Evolutionary conservation across 495 filamentous ascomycete genomes (phyloP).

Genomic region (Collariella sp.): DNA sequence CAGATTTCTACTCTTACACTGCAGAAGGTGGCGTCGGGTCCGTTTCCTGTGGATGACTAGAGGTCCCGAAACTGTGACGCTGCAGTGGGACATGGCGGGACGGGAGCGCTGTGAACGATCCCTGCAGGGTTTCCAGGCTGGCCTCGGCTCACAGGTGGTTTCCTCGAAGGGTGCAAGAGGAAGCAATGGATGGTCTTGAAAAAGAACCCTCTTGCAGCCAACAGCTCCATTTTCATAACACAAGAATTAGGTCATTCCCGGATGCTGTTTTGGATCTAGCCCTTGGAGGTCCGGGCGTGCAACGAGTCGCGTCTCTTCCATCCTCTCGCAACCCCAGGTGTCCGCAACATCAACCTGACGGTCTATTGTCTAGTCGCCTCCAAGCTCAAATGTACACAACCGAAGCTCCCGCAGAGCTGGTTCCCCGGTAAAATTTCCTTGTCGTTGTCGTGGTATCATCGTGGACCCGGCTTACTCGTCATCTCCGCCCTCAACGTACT

Average conservation of each 20-base stretch:
- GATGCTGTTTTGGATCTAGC: not conserved
- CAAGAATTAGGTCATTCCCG: conserved; percentile 5
- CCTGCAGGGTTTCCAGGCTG: not conserved
- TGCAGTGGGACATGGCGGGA: conserved; percentile 1
- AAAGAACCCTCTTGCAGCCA: not conserved
- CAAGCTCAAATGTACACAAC: conserved; percentile 20
- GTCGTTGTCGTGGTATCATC: not conserved
- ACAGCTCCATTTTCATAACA: not conserved
- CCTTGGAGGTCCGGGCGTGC: not conserved
- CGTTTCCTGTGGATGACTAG: not conserved
- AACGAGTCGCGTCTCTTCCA: no score
- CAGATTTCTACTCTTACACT: not conserved
- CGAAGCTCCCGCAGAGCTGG: not conserved
- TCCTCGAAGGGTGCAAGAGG: no score
- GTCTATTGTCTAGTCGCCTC: conserved; percentile 20
- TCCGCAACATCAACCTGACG: conserved; percentile 1
- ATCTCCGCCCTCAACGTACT: conserved; percentile 57
- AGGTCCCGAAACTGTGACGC: not conserved
- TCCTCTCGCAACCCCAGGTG: not conserved
- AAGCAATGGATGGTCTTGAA: no score
- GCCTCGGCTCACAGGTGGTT: not conserved
- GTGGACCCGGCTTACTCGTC: conserved; percentile 18
- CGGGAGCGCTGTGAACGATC: not conserved
- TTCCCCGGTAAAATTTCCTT: not conserved
- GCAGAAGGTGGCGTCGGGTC: not conserved